phyloP scores from a whole-genome alignment of 169 alveolate species.

The Hepatocystis sp. region DNA sequence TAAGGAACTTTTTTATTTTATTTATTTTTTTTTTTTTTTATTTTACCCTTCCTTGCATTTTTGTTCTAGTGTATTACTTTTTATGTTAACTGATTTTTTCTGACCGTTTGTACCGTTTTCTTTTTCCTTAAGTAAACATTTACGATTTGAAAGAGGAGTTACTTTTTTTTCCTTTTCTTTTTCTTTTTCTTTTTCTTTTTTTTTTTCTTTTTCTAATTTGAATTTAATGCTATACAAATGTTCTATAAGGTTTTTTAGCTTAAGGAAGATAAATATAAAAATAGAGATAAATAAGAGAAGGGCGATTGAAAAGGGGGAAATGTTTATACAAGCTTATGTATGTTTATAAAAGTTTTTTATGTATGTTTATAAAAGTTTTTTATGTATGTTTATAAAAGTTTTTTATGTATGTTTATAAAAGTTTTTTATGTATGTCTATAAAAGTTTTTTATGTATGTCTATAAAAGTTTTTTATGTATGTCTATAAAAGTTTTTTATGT shows the following conservation, averaged over 20 bases:
- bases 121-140: too few relatives aligned
- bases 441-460: too few relatives aligned
- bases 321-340: background rate
- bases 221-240: slow-evolving; percentile 38
- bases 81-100: too few relatives aligned
- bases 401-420: too few relatives aligned
- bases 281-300: background rate
- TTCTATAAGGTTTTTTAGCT: slow-evolving; percentile 49
- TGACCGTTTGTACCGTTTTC: too few relatives aligned
- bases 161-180: too few relatives aligned
- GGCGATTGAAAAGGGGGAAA: background rate
- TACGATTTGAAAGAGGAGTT: too few relatives aligned
- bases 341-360: background rate
- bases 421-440: too few relatives aligned
- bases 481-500: too few relatives aligned
- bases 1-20: background rate
- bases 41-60: background rate
- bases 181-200: slow-evolving; percentile 18
- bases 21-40: slow-evolving; percentile 8
- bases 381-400: too few relatives aligned
- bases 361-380: too few relatives aligned
- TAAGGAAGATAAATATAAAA: background rate
- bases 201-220: slow-evolving; percentile 50
- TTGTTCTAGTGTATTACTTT: background rate
- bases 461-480: too few relatives aligned